Evolutionary conservation across 495 filamentous ascomycete species (phyloP).

Genomic region (Penicillium fimorum): DNA sequence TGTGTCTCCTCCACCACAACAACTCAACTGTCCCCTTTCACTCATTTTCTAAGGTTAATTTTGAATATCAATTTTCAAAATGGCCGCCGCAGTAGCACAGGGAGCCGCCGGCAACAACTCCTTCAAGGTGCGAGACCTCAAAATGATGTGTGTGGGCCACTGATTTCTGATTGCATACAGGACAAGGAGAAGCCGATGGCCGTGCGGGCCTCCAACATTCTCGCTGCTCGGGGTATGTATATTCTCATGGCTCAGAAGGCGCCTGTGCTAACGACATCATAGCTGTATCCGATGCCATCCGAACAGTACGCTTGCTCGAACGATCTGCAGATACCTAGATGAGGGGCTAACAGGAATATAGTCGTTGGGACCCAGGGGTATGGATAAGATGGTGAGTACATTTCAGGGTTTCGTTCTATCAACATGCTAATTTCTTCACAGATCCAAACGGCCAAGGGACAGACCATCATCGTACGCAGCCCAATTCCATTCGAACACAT

Average conservation of each 20-base stretch:
- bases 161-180: slow-evolving; percentile 56
- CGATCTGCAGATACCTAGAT: slow-evolving; percentile 26
- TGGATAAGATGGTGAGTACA: slow-evolving; percentile 88
- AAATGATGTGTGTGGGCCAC: slow-evolving; percentile 33
- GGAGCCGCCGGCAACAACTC: slow-evolving; percentile 63
- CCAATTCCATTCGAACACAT: slow-evolving; percentile 8
- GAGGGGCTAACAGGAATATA: slow-evolving; percentile 48
- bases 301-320: slow-evolving; percentile 58
- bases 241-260: not conserved
- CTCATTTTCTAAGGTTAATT: slow-evolving; percentile 31
- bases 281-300: slow-evolving; percentile 96
- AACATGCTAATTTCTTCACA: slow-evolving; percentile 32
- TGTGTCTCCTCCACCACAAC: slow-evolving; percentile 35
- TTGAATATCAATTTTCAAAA: slow-evolving; percentile 45
- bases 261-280: slow-evolving; percentile 19
- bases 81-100: slow-evolving; percentile 63
- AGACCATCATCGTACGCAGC: slow-evolving; percentile 78
- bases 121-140: slow-evolving; percentile 65
- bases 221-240: slow-evolving; percentile 83
- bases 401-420: not conserved
- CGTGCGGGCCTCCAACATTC: slow-evolving; percentile 91
- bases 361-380: slow-evolving; percentile 72
- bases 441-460: slow-evolving; percentile 93
- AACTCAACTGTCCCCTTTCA: slow-evolving; percentile 26
- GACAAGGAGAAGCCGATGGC: slow-evolving; percentile 99